phyloP scores from a whole-genome alignment of 306 rosid genomes.

The Medicago arabica region DNA sequence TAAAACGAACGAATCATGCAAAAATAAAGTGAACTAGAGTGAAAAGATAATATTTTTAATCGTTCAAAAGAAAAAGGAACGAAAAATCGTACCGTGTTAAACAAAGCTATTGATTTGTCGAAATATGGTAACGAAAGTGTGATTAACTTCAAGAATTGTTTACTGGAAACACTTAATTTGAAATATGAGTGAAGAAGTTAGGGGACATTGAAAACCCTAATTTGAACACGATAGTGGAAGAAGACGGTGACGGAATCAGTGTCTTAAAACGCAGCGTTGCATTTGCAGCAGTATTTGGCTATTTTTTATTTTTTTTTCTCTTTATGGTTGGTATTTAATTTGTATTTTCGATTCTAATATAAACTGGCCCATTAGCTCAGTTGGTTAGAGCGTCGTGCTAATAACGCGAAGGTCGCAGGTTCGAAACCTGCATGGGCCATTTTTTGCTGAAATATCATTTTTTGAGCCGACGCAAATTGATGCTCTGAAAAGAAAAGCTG shows the following conservation, averaged over 20 bases:
- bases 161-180: neutral
- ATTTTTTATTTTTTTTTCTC: no score
- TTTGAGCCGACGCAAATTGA: no score
- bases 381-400: conserved; percentile 27
- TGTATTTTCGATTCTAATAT: no score
- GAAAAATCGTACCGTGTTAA: conserved; percentile 39
- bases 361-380: conserved; percentile 46
- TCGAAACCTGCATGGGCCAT: conserved; percentile 44
- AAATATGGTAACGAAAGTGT: neutral
- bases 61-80: neutral
- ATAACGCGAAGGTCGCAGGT: conserved; percentile 37
- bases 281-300: neutral
- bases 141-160: neutral
- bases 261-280: conserved; percentile 31
- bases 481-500: no score
- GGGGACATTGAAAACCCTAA: conserved; percentile 39
- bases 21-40: conserved; percentile 4
- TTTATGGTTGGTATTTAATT: neutral
- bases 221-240: neutral
- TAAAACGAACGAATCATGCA: neutral
- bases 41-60: conserved; percentile 26
- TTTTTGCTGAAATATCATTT: neutral
- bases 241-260: conserved; percentile 1
- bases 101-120: neutral
- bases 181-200: neutral